Base-by-base conservation (phyloP, 2,329 filamentous ascomycete species). In the Cercospora sp. region DNA sequence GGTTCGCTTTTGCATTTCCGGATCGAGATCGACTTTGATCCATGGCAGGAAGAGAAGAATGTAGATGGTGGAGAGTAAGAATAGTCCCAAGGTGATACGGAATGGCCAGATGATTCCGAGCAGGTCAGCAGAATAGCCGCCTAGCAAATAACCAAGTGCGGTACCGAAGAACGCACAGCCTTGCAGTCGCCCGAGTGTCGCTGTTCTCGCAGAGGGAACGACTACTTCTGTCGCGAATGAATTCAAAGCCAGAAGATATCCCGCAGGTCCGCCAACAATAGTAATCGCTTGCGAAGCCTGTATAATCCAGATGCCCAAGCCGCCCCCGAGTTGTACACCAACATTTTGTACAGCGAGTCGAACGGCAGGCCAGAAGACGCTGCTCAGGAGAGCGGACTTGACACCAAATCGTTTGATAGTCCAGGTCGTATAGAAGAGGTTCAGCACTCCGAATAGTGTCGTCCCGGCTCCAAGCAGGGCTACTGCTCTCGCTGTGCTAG, bases 191-290 rank as follows among this genome's bases (percentile, higher is more conserved):
- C 90, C 90, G 67, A 92, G 86, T 0, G 89, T 85, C 0, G 83
- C 87, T 0, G 90, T 92, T 3, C 90, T 82, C 64, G 86, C 81
- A 20, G 83, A 79, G 0, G 88, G 85, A 45, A 85, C 81, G 0
- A 90, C 86, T 2, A 90, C 80, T 75, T 91, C 89, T 1, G 89
- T 86, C 0, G 89, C 87, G 55, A 90, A 87, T 12, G 89, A 88
- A 72, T 92, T 92, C 23, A 91, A 81, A 1, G 89, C 85, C 3
- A 92, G 83, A 8, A 91, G 84, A 73, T 91, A 92, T 0, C 90
- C 90, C 0, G 86, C 86, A 0, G 90, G 90, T 0, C 90, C 90
- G 0, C 90, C 90, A 2, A 92, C 71, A 16, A 91, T 81, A 0
- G 88, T 91, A 64, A 92, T 89, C 16, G 89, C 79, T 79, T 92